Base-by-base conservation (phyloP, 2,329 filamentous ascomycete species). In the Trichoderma sp. region DNA sequence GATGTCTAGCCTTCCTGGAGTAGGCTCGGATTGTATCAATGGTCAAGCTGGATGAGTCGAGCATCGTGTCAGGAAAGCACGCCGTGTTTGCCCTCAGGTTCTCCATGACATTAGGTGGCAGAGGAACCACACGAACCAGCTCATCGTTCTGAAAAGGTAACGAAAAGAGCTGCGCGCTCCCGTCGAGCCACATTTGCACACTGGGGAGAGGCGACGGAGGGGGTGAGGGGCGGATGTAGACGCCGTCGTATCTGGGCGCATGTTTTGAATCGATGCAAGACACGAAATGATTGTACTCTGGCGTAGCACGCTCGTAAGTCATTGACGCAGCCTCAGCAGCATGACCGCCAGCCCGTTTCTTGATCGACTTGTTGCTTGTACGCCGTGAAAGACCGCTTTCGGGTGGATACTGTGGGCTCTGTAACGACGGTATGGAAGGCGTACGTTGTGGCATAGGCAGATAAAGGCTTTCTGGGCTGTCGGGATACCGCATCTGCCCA, bases 41-140 rank as follows among this genome's bases (percentile, higher is more conserved):
- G 0, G 86, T 84, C 5, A 88, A 78, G 73, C 84, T 87, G 0
- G 83, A 84, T 5, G 86, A 84, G 13, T 85, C 78, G 1, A 89
- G 82, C 83, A 88, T 87, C 1, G 86, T 87, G 72, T 88, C 86
- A 0, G 87, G 87, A 71, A 89, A 89, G 72, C 85, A 87, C 5
- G 82, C 79, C 13, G 87, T 83, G 0, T 84, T 87, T 6, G 87
- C 81, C 33, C 84, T 79, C 4, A 89, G 78, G 0, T 82, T 87
- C 69, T 89, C 86, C 52, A 88, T 76, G 3, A 87, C 80, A 31
- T 87, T 82, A 1, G 84, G 82, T 0, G 86, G 85, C 0, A 89
- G 78, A 0, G 84, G 86, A 6, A 88, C 76, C 0, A 78, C 77
- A 59, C 76, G 79, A 4, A 80, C 78, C 11, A 79, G 61, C 56